Base-by-base conservation (phyloP, 2,329 filamentous ascomycete species). In the Diplodia seriata region DNA sequence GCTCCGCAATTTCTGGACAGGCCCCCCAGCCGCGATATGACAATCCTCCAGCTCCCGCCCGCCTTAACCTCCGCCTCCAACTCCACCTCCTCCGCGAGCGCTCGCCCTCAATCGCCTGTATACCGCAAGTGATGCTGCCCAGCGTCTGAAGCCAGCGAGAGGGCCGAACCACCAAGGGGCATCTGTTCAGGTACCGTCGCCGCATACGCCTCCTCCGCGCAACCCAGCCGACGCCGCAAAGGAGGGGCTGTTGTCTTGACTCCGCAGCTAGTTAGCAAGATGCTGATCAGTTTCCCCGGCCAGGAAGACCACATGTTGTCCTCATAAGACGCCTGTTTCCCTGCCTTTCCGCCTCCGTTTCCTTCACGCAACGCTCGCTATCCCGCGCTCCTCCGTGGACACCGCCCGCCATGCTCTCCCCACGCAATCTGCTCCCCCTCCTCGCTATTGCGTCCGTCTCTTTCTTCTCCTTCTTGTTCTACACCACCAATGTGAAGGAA, bases 391-490 rank as follows among this genome's bases (percentile, higher is more conserved):
- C 51, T 57, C 64, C 53, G 62, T 9, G 26, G 20, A 18, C 33
- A 9, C 49, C 55, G 26, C 49, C 54, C 54, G 50, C 47, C 64
- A 67, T 69, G 69, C 63, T 64, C 20, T 49, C 66, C 8, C 69
- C 74, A 68, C 71, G 72, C 66, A 76, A 72, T 50, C 69, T 74
- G 53, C 68, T 76, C 29, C 76, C 78, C 1, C 68, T 78, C 43
- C 70, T 79, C 49, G 76, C 76, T 53, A 66, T 76, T 15, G 68
- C 70, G 23, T 68, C 73, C n/a, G 70, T 73, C 47, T 31, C 50
- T 5, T 53, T 74, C 38, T 71, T 79, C 59, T 73, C 81, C 65
- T 67, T 82, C 68, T 73, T 80, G 67, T 80, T 80, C 69, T 77
- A 78, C 36, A 75, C 71, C 64, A 70, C 73, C 23, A 71, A 74